Base-by-base conservation (phyloP, 371 early-diverging fungal genomes). In the Funneliformis caledonium region DNA sequence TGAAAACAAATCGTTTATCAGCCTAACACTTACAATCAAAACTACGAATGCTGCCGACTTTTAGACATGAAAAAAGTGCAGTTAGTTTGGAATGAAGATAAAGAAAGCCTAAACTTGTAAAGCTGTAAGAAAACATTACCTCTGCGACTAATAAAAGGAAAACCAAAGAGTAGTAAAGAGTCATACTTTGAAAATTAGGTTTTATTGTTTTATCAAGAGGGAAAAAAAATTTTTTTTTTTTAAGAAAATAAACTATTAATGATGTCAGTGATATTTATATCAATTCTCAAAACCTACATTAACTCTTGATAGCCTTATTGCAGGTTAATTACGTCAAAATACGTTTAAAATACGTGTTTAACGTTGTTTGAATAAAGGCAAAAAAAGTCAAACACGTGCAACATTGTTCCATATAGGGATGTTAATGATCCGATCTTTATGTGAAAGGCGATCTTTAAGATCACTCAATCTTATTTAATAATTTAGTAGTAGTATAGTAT, bases 141-240 rank as follows among this genome's bases (percentile, higher is more conserved):
- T 89, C 89, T 22, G 82, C 72, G 10, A 86, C 79, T 60, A 89
- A 77, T 70, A 88, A 83, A 50, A 82, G 83, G 69, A 88, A 89
- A 1, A 84, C 84, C 0, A 87, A 67, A 43, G 84, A 85, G 73
- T 86, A 88, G 77, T 86, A 87, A 79, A 91, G 88, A 2, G 89
- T 87, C 90, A 89, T 89, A 67, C 31, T 74, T 52, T 52, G 52
- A 16, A 16, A 52, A 52, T 16, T 19, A 56, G 16, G 52, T 56
- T 19, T 56, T 19, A 14, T 50, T 16, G 16, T 5, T 4, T 16
- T 14, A 10, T 50, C 11, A 50, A 11, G 1, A 50, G 16, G 4
- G 4, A 16, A 5, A 19, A 52, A 16, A 52, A 52, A 16, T 52
- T 52, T 47, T 10, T 19, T 37, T 37, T 37, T 37, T 37, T 37